Conservation (phyloP, 164 flowering plant species). For the Berberis vulgaris region DNA sequence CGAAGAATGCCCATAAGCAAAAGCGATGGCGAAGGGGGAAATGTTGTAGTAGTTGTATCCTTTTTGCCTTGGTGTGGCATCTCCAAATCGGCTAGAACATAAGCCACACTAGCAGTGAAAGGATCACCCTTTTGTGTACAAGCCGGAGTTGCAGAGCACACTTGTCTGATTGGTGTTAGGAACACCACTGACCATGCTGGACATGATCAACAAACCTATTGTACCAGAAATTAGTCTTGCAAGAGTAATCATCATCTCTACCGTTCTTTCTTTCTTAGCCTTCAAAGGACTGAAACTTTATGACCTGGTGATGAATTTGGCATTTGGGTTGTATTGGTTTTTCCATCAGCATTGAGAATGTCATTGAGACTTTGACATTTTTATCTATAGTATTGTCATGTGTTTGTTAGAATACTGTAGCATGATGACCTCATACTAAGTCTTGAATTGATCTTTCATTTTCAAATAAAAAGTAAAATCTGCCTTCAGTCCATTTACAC, state of each 20-base stretch:
- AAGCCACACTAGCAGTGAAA: conserved; percentile 38
- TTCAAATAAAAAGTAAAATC: too few relatives aligned
- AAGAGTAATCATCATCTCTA: conserved; percentile 12
- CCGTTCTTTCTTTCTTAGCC: not conserved
- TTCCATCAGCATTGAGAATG: conserved; percentile 4
- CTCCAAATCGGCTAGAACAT: conserved; percentile 34
- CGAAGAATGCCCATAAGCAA: conserved; percentile 57
- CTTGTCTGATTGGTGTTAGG: conserved; percentile 33
- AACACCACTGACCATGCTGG: conserved; percentile 7
- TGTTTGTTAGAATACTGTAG: not conserved
- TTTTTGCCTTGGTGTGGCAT: conserved; percentile 21
- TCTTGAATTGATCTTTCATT: too few relatives aligned
- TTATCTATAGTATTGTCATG: not conserved
- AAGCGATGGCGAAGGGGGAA: conserved; percentile 60
- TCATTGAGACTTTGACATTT: not conserved
- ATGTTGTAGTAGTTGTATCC: conserved; percentile 38
- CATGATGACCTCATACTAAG: too few relatives aligned
- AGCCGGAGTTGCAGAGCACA: conserved; percentile 40
- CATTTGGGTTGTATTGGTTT: conserved; percentile 6
- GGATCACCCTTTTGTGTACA: conserved; percentile 39
- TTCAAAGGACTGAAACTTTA: not conserved
- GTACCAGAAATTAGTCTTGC: conserved; percentile 6
- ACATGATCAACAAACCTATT: conserved; percentile 11
- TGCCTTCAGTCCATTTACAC: too few relatives aligned
- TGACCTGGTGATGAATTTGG: not conserved